Conservation (phyloP, 1,284 basidiomycete genomes). For the Porogramme epimiltina region DNA sequence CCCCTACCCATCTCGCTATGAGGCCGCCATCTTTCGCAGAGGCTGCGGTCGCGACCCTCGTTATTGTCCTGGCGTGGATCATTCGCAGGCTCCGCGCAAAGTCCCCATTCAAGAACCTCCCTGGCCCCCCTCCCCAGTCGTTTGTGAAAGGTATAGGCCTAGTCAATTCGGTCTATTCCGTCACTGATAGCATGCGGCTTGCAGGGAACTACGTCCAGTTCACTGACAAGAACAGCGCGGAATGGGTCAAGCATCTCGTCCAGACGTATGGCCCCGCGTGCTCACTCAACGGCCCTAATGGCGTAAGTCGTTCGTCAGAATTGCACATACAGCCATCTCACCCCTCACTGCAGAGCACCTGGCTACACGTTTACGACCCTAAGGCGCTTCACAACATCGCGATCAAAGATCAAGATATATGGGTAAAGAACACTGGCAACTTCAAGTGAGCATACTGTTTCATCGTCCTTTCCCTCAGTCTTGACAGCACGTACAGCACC, state of each 20-base stretch:
- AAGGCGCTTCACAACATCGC: constrained; percentile 18
- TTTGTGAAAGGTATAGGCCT: background rate
- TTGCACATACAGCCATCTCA: no score
- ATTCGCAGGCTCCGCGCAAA: no score
- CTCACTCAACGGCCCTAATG: constrained; percentile 22
- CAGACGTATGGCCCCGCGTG: constrained; percentile 21
- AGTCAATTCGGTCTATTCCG: background rate
- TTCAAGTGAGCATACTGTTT: background rate
- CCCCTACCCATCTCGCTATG: no score
- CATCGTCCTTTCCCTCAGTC: background rate
- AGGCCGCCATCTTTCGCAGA: no score
- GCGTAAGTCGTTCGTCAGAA: constrained; percentile 11
- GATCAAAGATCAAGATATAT: constrained; percentile 22
- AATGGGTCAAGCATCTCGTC: constrained; percentile 12
- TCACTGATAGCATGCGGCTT: background rate
- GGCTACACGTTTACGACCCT: constrained; percentile 10
- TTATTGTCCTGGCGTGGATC: no score
- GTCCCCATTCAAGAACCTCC: background rate
- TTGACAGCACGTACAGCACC: constrained; percentile 1
- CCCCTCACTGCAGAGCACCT: background rate
- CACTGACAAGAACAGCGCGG: constrained; percentile 10
- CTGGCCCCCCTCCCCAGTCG: background rate
- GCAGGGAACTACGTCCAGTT: constrained; percentile 9
- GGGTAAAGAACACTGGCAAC: constrained; percentile 10
- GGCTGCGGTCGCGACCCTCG: no score